phyloP scores from a whole-genome alignment of 73 alveolate species.

The Blepharisma japonicum region DNA sequence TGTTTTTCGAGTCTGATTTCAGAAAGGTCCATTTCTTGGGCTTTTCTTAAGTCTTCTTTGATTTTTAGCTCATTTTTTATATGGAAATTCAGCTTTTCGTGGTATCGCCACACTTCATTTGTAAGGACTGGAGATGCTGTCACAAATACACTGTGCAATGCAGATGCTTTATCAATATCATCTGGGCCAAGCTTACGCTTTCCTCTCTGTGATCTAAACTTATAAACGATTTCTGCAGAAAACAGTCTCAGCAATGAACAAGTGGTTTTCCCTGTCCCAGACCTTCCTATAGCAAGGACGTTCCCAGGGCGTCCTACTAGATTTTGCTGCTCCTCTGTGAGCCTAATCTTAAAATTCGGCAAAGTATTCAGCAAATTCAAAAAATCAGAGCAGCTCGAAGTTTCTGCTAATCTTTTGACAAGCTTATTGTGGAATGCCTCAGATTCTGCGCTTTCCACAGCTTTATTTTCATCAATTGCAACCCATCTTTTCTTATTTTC shows the following conservation, averaged over 20 bases:
- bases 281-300: conserved; percentile 57
- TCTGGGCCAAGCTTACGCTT: conserved; percentile 29
- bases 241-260: conserved; percentile 57
- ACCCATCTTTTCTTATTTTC: not conserved
- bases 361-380: not conserved
- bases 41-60: conserved; percentile 33
- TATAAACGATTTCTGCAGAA: conserved; percentile 53
- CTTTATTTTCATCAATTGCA: not conserved
- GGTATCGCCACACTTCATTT: conserved; percentile 75
- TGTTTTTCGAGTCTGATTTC: too few species aligned
- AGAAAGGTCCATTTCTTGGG: not conserved
- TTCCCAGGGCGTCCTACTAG: conserved; percentile 38
- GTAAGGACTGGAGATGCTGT: conserved; percentile 89
- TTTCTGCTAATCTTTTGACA: not conserved
- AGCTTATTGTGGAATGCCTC: not conserved
- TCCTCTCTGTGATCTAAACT: not conserved
- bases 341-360: conserved; percentile 11
- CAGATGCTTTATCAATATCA: conserved; percentile 46
- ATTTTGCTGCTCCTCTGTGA: conserved; percentile 33
- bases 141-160: conserved; percentile 62
- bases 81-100: conserved; percentile 50
- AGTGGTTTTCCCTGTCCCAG: conserved; percentile 83
- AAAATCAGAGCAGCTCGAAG: not conserved
- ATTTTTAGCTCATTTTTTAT: conserved; percentile 48
- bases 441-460: not conserved